These are phyloP conservation scores for Diaporthe nobilis DNA, from an alignment of 2,329 filamentous ascomycete genomes.

Conservation along the genomic window DNA sequence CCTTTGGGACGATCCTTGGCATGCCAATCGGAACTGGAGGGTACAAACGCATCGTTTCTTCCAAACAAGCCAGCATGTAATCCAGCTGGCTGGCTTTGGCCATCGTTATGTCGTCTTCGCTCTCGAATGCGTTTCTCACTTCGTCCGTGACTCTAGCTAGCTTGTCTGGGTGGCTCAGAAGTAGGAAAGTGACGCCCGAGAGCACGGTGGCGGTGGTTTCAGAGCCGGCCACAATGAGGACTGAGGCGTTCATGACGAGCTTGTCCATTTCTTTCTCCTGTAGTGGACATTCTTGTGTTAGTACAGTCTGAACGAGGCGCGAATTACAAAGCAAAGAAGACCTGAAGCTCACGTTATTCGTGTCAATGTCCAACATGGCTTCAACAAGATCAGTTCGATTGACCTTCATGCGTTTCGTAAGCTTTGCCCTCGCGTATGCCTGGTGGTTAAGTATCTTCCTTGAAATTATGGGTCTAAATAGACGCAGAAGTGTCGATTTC, in stretches of 20 bases:
- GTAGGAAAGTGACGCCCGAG: constrained; percentile 29
- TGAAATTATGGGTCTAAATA: not conserved
- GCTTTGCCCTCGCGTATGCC: constrained; percentile 4
- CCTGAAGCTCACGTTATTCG: not conserved
- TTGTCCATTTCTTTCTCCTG: constrained; percentile 35
- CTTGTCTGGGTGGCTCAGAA: constrained; percentile 24
- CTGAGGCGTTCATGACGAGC: constrained; percentile 26
- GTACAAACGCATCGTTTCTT: constrained; percentile 32
- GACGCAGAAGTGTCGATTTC: constrained; percentile 11
- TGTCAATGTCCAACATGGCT: constrained; percentile 5
- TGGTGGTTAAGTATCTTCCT: not conserved
- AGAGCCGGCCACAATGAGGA: constrained; percentile 32
- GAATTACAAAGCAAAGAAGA: not conserved
- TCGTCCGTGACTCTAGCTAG: constrained; percentile 27
- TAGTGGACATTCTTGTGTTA: constrained; percentile 17
- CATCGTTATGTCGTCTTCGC: constrained; percentile 11
- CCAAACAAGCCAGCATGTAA: constrained; percentile 24
- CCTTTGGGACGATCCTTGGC: constrained; percentile 20
- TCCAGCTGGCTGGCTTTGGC: constrained; percentile 26
- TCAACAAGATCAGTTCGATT: not conserved
- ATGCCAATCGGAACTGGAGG: constrained; percentile 33
- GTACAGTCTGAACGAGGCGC: not conserved
- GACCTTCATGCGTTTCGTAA: constrained; percentile 5
- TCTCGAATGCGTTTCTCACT: constrained; percentile 15
- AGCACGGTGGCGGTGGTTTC: constrained; percentile 36